These are phyloP conservation scores for Anisodus tanguticus DNA, from an alignment of 257 asterid genomes.

Conservation along the genomic window DNA sequence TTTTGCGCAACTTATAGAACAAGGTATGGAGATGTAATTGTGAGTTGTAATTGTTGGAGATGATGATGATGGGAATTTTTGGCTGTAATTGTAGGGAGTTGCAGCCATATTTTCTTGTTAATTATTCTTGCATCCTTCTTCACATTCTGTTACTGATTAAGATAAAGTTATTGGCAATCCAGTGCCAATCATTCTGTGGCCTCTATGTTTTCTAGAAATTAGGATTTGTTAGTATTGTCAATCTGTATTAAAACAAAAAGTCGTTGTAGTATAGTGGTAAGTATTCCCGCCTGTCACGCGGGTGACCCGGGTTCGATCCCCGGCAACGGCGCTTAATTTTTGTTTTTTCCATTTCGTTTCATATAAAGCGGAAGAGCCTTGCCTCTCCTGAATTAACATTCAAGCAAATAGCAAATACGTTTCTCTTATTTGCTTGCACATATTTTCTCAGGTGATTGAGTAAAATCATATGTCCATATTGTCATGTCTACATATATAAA, in stretches of 20 bases:
- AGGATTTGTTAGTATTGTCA: no score
- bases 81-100: conserved; percentile 35
- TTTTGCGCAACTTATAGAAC: not conserved
- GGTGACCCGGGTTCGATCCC: conserved; percentile 72
- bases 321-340: conserved; percentile 48
- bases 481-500: no score
- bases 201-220: no score
- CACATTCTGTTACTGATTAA: not conserved
- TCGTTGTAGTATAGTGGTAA: conserved; percentile 70
- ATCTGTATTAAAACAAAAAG: not conserved
- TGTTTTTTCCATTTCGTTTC: no score
- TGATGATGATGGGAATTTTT: conserved; percentile 28
- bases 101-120: conserved; percentile 46
- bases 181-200: not conserved
- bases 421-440: no score
- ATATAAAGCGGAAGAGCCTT: no score
- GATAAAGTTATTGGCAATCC: not conserved
- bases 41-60: conserved; percentile 19
- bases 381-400: no score
- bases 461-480: no score
- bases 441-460: no score
- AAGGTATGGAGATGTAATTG: not conserved
- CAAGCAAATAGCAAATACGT: no score
- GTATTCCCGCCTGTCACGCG: conserved; percentile 74
- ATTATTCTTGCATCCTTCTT: not conserved